Percentiles rank a stretch among this genome's conserved stretches.
phyloP scores from a whole-genome alignment of 306 rosid genomes.

The Malus fusca region DNA sequence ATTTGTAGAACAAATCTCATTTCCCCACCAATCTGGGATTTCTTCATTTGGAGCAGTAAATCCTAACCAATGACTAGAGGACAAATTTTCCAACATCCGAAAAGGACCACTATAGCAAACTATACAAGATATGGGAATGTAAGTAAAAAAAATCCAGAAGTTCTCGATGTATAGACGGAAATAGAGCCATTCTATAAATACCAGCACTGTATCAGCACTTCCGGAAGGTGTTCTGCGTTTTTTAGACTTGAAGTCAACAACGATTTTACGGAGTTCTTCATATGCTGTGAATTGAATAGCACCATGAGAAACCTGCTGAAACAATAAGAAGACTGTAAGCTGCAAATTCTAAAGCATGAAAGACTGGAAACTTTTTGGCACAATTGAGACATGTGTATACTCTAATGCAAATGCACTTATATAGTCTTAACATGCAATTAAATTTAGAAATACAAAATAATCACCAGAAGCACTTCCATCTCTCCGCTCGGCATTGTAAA shows the following conservation, averaged over 20 bases:
- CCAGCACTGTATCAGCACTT: conserved; percentile 48
- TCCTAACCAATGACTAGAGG: not conserved
- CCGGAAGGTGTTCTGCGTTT: conserved; percentile 26
- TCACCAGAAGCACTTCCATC: not conserved
- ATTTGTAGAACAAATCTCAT: not conserved
- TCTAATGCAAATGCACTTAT: not conserved
- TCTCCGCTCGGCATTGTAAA: not conserved
- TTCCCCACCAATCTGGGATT: not conserved
- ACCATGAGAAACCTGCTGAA: conserved; percentile 95
- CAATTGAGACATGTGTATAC: not conserved
- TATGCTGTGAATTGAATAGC: conserved; percentile 87
- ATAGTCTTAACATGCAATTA: not conserved
- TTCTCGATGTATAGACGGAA: not conserved
- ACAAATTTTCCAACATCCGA: not conserved
- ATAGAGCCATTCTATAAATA: conserved; percentile 21
- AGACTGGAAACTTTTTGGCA: not conserved
- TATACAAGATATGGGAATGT: not conserved
- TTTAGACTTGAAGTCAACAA: conserved; percentile 50
- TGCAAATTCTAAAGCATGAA: conserved; percentile 2
- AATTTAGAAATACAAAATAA: not conserved
- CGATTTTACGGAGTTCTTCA: conserved; percentile 70
- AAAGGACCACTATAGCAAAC: conserved; percentile 9
- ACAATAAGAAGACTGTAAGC: conserved; percentile 18
- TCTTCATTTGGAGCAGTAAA: not conserved
- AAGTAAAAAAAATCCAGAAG: not conserved